phyloP scores from a whole-genome alignment of 2,329 filamentous ascomycete genomes.

The Coniosporium tulheliwenetii region DNA sequence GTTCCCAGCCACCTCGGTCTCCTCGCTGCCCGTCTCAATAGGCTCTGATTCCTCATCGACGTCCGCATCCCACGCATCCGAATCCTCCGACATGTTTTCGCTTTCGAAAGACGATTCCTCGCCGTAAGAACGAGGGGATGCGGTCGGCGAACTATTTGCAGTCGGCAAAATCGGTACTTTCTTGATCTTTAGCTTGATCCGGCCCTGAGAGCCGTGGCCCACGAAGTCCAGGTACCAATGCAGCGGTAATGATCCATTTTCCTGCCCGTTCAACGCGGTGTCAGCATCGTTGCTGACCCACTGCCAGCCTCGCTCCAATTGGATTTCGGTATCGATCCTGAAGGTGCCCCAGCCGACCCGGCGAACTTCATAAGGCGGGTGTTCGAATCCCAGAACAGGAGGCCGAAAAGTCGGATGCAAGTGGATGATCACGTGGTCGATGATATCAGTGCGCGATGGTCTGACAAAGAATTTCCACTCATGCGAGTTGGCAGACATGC shows the following conservation, averaged over 20 bases:
- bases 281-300: conserved; percentile 25
- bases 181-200: conserved; percentile 24
- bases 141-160: too few relatives aligned
- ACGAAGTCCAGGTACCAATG: conserved; percentile 28
- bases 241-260: conserved; percentile 19
- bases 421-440: conserved; percentile 23
- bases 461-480: conserved; percentile 31
- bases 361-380: conserved; percentile 23
- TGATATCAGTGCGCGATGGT: conserved; percentile 25
- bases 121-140: too few relatives aligned
- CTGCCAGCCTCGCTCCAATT: conserved; percentile 26
- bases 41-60: too few relatives aligned
- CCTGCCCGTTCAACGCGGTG: conserved; percentile 14
- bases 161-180: conserved; percentile 1
- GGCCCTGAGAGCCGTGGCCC: conserved; percentile 22
- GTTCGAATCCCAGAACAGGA: conserved; percentile 15
- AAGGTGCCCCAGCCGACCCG: conserved; percentile 28
- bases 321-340: conserved; percentile 20
- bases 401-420: conserved; percentile 28
- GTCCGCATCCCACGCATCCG: too few relatives aligned
- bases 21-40: too few relatives aligned
- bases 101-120: too few relatives aligned
- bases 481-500: conserved; percentile 19
- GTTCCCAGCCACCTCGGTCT: too few relatives aligned
- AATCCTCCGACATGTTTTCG: too few relatives aligned